Percentiles rank a stretch among this genome's conserved stretches.
These are phyloP conservation scores for Neofusicoccum umdonicola DNA, from an alignment of 2,329 filamentous ascomycete genomes.

Conservation along the genomic window DNA sequence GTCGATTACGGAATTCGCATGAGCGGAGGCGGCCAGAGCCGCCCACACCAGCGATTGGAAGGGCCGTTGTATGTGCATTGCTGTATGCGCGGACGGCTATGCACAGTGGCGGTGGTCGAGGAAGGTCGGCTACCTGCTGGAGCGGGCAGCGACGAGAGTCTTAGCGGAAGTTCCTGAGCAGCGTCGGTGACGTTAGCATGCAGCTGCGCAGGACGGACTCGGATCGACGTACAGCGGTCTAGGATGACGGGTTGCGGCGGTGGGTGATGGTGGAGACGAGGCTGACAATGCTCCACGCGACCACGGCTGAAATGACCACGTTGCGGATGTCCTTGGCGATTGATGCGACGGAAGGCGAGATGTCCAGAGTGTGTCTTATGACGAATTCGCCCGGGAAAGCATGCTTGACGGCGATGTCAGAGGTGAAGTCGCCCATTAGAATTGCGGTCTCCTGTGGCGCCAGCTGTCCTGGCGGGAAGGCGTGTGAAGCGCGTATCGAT, in stretches of 20 bases:
- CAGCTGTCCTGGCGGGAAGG: constrained; percentile 6
- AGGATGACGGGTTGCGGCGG: not conserved
- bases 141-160: not conserved
- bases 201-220: constrained; percentile 19
- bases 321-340: constrained; percentile 53
- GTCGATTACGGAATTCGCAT: constrained; percentile 67
- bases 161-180: not conserved
- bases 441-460: constrained; percentile 8
- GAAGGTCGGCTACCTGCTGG: not conserved
- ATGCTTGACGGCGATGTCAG: constrained; percentile 17
- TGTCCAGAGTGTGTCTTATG: constrained; percentile 52
- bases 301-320: constrained; percentile 49
- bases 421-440: constrained; percentile 11
- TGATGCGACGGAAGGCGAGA: constrained; percentile 49
- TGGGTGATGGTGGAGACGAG: constrained; percentile 23
- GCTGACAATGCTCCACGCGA: constrained; percentile 45
- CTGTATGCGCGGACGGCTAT: constrained; percentile 19
- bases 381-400: constrained; percentile 27
- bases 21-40: constrained; percentile 49
- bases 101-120: not conserved
- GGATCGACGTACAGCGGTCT: constrained; percentile 20
- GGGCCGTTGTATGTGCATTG: constrained; percentile 35
- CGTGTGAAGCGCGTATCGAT: constrained; percentile 11
- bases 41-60: constrained; percentile 44
- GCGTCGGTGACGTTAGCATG: not conserved